Evolutionary conservation across 106 monocot species (phyloP), one percentile per base, ranked within the genome.

Genomic region (Cymbidium sinense): DNA sequence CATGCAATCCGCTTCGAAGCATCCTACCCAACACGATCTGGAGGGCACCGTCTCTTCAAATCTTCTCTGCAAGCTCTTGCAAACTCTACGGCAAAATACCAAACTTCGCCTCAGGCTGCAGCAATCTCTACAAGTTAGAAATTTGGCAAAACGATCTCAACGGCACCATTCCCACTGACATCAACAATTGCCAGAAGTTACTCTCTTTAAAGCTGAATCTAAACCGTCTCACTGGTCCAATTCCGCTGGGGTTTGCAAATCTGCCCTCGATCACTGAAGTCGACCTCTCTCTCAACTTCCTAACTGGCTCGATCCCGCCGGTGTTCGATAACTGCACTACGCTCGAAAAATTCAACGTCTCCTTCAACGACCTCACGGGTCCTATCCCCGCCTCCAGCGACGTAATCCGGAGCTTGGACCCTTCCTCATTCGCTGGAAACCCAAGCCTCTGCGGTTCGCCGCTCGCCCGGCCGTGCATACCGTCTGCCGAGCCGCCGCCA

Each of bases 181-280:
- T 96, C 28, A 82, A 76, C 10, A 47, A 41, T 34, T 96, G 96
- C 82, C 36, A 75, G 76, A 93, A 82, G 77, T 81, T 96, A 4
- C 78, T 96, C n/a, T 87, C 77, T 27, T 21, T 96, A 69, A 91
- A 84, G 34, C 73, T 96, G 23, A 78, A 67, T 43, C 65, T 75
- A 25, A 96, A 96, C 76, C 70, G 54, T 41, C 86, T 96, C 31
- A 75, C 76, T 54, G 96, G 93, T 17, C 55, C 77, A 37, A 91
- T 96, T 11, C 96, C 96, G 20, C 52, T 62, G 75, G 89, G 86
- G 79, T 73, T 96, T 7, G 80, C 96, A 15, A 50, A 47, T 20
- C 83, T 93, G 27, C 96, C 89, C 43, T 86, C 88, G n/a, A 91
- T 96, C 86, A 93, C 93, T 0, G 89, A 91, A 31, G 77, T 96